Evolutionary conservation across 495 filamentous ascomycete species (phyloP), one percentile per base, ranked within the genome.

Genomic region (Penicillium paradoxum): DNA sequence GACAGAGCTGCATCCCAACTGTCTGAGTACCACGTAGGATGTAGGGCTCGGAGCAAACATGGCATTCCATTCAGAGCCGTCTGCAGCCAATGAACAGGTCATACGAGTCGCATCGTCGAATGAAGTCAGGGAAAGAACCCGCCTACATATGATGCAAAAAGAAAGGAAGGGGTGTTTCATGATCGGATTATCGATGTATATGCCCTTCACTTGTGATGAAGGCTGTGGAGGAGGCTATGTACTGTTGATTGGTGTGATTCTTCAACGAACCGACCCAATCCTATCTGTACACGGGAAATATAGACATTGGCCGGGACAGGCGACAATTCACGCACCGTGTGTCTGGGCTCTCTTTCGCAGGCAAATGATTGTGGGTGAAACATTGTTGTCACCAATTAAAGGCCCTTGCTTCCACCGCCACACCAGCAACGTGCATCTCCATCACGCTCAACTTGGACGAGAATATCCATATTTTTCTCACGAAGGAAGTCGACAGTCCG

Each of bases 381-480:
- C 37, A 42, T 40, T 33, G 38, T 18, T 24, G 8, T 43, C 19
- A 13, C 25, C 25, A 27, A 45, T 59, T 37, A 71, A 37, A 61
- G 55, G 43, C 33, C 52, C 38, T 73, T 73, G 54, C 55, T 68
- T 22, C 66, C 69, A 22, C 71, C 73, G 17, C 80, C 81, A 68
- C 90, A 95, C 90, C 90, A 95, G 62, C 90, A 95, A 32, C 80
- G 82, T 6, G 76, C 74, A 43, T 90, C 87, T 0, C 87, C 87
- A 60, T 89, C 86, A 34, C 84, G 75, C 66, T 95, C 90, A 9
- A 84, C 80, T 62, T 91, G 88, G 25, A 91, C 78, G 45, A 89
- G 82, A 42, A 86, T 81, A 58, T 90, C 83, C 63, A 91, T 82
- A 24, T 80, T 73, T 45, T 83, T 80, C 42, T 80, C 78, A 5